Conservation (phyloP, 2,329 filamentous ascomycete genomes). For the Tolypocladium sp. region DNA sequence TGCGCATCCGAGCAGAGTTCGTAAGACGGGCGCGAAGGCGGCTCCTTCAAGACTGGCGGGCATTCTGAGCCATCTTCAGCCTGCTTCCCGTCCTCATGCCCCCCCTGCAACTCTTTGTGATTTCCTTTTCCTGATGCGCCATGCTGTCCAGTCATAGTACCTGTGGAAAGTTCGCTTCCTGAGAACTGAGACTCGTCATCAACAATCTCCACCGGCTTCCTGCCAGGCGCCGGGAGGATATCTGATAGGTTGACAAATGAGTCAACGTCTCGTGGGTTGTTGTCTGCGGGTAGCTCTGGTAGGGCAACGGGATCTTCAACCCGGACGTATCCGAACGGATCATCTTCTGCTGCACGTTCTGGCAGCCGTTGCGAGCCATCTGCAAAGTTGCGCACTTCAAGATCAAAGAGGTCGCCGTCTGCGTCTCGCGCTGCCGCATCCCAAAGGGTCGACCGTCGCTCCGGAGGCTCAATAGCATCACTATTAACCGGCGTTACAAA, state of each 20-base stretch:
- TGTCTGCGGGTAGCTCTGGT: background rate
- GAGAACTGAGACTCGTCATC: slow-evolving; percentile 9
- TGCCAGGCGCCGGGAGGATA: slow-evolving; percentile 7
- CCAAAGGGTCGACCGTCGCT: slow-evolving; percentile 49
- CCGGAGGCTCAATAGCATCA: slow-evolving; percentile 22
- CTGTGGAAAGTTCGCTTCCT: slow-evolving; percentile 11
- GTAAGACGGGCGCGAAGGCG: slow-evolving; percentile 41
- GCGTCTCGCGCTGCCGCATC: slow-evolving; percentile 57
- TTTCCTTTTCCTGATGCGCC: background rate
- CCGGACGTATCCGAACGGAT: slow-evolving; percentile 30
- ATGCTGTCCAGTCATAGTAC: background rate
- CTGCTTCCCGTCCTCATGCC: background rate
- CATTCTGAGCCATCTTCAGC: background rate
- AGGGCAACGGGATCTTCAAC: slow-evolving; percentile 3
- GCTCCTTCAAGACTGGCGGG: background rate
- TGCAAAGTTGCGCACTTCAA: slow-evolving; percentile 52
- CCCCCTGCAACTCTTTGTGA: background rate
- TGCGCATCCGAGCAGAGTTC: slow-evolving; percentile 53
- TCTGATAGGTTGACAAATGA: slow-evolving; percentile 15
- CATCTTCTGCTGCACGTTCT: slow-evolving; percentile 13
- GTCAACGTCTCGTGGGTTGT: slow-evolving; percentile 4
- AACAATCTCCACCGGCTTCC: background rate
- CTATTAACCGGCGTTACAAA: slow-evolving; percentile 30
- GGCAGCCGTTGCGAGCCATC: slow-evolving; percentile 26
- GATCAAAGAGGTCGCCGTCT: slow-evolving; percentile 53